These are phyloP conservation scores for Lunularia cruciata DNA, from an alignment of 225 moss, liverwort and hornwort species.

Conservation along the genomic window DNA sequence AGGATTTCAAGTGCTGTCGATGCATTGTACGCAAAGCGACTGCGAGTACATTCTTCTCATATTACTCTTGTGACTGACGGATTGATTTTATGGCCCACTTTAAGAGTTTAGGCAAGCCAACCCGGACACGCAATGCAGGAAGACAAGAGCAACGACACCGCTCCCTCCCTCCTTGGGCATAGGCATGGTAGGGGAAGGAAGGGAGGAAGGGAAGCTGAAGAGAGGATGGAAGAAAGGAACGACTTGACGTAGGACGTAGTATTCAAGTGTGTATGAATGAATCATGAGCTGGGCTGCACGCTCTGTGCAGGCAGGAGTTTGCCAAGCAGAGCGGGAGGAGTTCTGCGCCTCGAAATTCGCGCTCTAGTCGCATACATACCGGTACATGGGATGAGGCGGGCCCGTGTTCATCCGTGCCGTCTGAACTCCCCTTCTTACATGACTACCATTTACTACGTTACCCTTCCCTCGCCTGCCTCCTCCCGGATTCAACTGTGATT, in stretches of 20 bases:
- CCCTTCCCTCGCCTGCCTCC: not conserved
- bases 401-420: not conserved
- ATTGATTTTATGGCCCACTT: no score
- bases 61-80: no score
- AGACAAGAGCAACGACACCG: not conserved
- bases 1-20: no score
- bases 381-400: not conserved
- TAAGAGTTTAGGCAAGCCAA: not conserved
- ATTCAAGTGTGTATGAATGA: not conserved
- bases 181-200: not conserved
- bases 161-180: no score
- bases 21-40: not conserved
- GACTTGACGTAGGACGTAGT: no score
- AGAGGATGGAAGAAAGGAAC: not conserved
- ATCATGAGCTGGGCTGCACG: constrained; percentile 4
- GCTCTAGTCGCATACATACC: not conserved
- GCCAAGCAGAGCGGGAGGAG: not conserved
- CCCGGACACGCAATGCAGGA: not conserved
- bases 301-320: not conserved
- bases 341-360: not conserved
- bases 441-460: not conserved
- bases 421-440: not conserved
- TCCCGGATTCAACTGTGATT: not conserved
- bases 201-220: not conserved
- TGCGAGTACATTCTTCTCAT: not conserved